These are phyloP conservation scores for Dryas alaskensis DNA, from an alignment of 306 rosid genomes.

Conservation along the genomic window DNA sequence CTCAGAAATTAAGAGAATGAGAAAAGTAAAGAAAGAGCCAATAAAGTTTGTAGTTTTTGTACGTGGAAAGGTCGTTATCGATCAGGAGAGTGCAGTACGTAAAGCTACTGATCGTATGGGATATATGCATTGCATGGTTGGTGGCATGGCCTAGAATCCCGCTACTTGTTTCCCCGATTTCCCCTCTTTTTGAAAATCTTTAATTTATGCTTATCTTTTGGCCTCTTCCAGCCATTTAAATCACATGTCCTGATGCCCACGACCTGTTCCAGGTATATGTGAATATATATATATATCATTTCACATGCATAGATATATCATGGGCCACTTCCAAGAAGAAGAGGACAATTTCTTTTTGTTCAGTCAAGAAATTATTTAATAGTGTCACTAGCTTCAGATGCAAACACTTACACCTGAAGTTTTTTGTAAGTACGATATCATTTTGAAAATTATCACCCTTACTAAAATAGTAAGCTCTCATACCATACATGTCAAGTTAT, in stretches of 20 bases:
- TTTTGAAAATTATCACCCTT: too few relatives aligned
- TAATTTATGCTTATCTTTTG: neutral
- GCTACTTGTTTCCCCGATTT: neutral
- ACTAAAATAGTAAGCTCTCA: neutral
- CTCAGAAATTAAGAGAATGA: too few relatives aligned
- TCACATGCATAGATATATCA: neutral
- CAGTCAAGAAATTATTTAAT: too few relatives aligned
- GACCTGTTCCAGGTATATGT: neutral
- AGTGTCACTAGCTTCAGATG: too few relatives aligned
- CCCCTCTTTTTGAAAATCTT: too few relatives aligned
- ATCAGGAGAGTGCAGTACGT: too few relatives aligned
- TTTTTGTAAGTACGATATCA: too few relatives aligned
- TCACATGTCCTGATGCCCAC: neutral
- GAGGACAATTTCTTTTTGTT: too few relatives aligned
- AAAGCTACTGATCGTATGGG: too few relatives aligned
- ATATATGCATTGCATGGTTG: neutral
- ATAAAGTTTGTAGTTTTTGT: neutral
- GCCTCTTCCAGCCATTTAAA: neutral
- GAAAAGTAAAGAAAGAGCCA: too few relatives aligned
- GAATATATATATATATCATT: neutral
- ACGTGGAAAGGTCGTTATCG: neutral
- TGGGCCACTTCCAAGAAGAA: too few relatives aligned
- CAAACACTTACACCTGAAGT: too few relatives aligned
- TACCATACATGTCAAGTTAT: neutral
- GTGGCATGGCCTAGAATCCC: slow-evolving; percentile 19